Evolutionary conservation across 345 rosid genomes (phyloP).

Genomic region (Eucalyptus curtisii): DNA sequence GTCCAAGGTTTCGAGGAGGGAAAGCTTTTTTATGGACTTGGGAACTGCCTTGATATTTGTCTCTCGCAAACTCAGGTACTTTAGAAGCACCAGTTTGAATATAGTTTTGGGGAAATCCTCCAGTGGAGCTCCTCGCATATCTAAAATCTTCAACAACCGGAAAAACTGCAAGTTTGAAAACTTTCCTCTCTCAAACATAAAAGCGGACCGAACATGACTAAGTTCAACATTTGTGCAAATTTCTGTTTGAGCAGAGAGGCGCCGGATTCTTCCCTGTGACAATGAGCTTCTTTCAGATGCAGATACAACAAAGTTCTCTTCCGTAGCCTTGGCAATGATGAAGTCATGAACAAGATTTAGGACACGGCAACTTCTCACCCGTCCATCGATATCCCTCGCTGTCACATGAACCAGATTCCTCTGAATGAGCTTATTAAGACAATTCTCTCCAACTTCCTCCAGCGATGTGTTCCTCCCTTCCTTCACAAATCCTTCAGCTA

Average conservation of each 20-base stretch:
- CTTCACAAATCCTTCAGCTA: background rate
- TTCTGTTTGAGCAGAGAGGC: background rate
- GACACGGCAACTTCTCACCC: background rate
- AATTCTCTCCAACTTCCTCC: slow-evolving; percentile 1
- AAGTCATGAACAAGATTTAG: background rate
- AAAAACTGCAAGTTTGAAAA: background rate
- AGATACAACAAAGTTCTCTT: background rate
- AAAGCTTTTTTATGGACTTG: background rate
- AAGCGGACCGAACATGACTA: background rate
- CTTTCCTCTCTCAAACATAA: background rate
- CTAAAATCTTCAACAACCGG: background rate
- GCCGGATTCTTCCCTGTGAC: background rate
- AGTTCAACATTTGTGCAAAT: background rate
- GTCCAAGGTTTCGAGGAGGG: background rate
- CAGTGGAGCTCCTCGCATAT: too few relatives aligned
- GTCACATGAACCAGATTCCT: background rate
- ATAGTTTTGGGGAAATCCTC: too few relatives aligned
- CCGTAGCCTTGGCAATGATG: background rate
- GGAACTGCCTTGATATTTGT: background rate
- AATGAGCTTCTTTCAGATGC: background rate
- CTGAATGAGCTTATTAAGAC: background rate
- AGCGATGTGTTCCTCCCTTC: background rate
- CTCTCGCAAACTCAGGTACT: too few relatives aligned
- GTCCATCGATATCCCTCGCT: background rate
- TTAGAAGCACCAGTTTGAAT: too few relatives aligned